Percentiles rank a stretch among this genome's conserved stretches.
These are phyloP conservation scores for Biscogniauxia marginata DNA, from an alignment of 2,329 filamentous ascomycete species.

Conservation along the genomic window DNA sequence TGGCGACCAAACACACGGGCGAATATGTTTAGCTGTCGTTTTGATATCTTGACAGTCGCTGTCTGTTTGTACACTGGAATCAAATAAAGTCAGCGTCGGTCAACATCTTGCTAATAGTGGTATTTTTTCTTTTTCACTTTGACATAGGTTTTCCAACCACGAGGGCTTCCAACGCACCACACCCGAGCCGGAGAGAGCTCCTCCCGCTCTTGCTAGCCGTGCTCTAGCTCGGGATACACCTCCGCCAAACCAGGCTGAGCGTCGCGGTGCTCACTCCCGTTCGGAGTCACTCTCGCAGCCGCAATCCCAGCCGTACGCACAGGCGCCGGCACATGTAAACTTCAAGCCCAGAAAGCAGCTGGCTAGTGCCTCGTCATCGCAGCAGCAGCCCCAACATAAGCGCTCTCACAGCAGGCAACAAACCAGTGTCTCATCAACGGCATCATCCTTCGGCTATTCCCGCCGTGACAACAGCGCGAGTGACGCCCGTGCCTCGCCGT, in stretches of 20 bases:
- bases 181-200: not conserved
- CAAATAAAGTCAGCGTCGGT: too few relatives aligned
- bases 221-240: not conserved
- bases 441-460: not conserved
- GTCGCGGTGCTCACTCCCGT: too few relatives aligned
- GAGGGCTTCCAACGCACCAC: not conserved
- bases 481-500: not conserved
- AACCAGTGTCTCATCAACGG: not conserved
- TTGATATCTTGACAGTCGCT: too few relatives aligned
- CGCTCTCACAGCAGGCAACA: not conserved
- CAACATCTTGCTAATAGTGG: too few relatives aligned
- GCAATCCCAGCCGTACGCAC: too few relatives aligned
- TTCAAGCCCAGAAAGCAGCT: not conserved
- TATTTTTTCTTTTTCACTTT: not conserved
- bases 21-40: too few relatives aligned
- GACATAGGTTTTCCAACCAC: not conserved
- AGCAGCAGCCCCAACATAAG: not conserved
- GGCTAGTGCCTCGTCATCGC: not conserved
- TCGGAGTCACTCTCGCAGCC: too few relatives aligned
- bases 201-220: not conserved
- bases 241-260: not conserved
- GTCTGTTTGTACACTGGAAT: too few relatives aligned
- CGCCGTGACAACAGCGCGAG: not conserved
- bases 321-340: not conserved
- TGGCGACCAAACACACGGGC: too few relatives aligned